These are phyloP conservation scores for Apiospora saccharicola DNA, from an alignment of 2,329 filamentous ascomycete genomes.

Conservation along the genomic window DNA sequence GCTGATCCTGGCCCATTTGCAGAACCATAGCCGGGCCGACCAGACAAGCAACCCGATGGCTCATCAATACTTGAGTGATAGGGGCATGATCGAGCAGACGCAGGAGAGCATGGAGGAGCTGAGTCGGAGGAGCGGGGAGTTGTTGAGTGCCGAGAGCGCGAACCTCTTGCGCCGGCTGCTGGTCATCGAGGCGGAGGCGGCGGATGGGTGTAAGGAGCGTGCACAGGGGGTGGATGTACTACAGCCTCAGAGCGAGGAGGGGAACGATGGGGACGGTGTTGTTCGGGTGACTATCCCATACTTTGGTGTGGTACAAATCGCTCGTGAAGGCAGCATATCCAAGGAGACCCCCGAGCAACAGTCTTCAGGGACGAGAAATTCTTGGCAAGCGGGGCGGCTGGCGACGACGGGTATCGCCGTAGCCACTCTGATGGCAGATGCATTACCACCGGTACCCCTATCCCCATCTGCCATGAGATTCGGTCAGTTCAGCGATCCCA, in stretches of 20 bases:
- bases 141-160: conserved; percentile 41
- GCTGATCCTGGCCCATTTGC: conserved; percentile 45
- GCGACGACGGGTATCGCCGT: too few relatives aligned
- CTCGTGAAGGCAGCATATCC: neutral
- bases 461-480: neutral
- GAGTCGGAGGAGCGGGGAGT: conserved; percentile 38
- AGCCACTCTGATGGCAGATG: neutral
- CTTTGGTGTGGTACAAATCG: neutral
- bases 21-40: conserved; percentile 15
- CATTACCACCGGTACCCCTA: neutral
- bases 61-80: conserved; percentile 45
- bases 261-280: neutral
- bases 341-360: neutral
- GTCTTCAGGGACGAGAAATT: neutral
- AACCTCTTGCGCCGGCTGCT: conserved; percentile 42
- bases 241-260: neutral
- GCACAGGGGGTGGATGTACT: neutral
- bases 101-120: neutral
- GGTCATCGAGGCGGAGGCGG: conserved; percentile 43
- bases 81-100: conserved; percentile 21
- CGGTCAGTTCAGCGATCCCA: neutral
- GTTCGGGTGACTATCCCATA: neutral
- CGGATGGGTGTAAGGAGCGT: conserved; percentile 27
- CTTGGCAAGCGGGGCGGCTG: neutral
- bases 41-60: conserved; percentile 39